Evolutionary conservation across 208 protist species (phyloP).

Genomic region (Acanthamoeba culbertsoni): DNA sequence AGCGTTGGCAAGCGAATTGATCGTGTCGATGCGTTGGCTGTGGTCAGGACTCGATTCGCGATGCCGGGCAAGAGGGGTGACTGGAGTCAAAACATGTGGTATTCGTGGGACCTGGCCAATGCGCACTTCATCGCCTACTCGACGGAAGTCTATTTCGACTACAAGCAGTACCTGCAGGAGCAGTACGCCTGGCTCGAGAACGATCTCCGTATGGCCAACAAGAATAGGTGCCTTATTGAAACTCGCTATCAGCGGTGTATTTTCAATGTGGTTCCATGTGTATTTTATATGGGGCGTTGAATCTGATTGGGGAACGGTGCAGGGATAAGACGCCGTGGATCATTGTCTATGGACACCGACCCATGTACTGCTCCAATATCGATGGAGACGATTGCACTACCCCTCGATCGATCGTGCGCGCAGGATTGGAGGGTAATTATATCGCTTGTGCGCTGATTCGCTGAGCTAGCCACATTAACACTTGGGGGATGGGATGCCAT

Average conservation of each 20-base stretch:
- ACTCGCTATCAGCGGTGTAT: neutral
- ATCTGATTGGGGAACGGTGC: no score
- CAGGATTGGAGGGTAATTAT: neutral
- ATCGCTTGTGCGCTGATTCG: no score
- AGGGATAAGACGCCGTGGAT: slow-evolving; percentile 31
- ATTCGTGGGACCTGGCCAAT: slow-evolving; percentile 16
- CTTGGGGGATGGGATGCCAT: no score
- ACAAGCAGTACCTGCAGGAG: neutral
- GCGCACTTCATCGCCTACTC: slow-evolving; percentile 53
- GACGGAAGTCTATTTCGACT: neutral
- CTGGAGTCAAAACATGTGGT: slow-evolving; percentile 53
- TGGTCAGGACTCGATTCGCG: neutral
- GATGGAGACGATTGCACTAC: neutral
- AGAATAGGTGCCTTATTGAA: neutral
- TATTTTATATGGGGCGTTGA: no score
- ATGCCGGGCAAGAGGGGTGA: neutral
- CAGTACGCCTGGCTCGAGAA: slow-evolving; percentile 34
- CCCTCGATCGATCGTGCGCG: neutral
- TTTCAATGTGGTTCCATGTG: neutral
- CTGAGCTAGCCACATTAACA: no score
- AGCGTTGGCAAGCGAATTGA: no score
- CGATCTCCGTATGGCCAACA: slow-evolving; percentile 34
- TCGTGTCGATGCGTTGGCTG: neutral
- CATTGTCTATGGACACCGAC: slow-evolving; percentile 39
- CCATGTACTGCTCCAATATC: slow-evolving; percentile 56